Evolutionary conservation across 352 stramenopile genomes (phyloP), one percentile per base, ranked within the genome.

Genomic region (Phytophthora quininea): DNA sequence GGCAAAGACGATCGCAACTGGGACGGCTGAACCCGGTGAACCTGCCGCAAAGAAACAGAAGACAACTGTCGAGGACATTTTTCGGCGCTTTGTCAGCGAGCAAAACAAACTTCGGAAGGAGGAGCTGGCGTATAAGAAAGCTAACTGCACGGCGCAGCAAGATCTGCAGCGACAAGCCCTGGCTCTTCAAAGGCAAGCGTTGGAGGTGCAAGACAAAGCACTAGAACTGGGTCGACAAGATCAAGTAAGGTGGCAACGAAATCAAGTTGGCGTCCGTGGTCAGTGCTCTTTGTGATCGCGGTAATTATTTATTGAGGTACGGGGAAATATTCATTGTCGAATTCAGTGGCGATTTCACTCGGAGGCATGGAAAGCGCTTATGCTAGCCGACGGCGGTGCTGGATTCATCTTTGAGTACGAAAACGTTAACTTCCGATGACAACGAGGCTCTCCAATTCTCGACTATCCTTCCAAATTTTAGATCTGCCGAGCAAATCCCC

Each of bases 221-320:
- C 61, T 71, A 38, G 58, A 61, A 12, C 65, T 75, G 68, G 7
- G 70, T 75, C 54, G 68, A 75, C 32, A 75, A 71, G 47, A 37
- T 74, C 12, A 53, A 52, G 42, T 74, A 42, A 58, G 40, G 40
- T 54, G 27, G 38, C 38, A 46, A 46, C 38, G 15, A 49, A 29
- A 49, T 29, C 35, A 40, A 24, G 19, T 24, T 24, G 19, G 19
- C 19, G 19, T 24, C 19, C 19, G 19, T 24, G 19, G 19, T 24
- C 19, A 24, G 19, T 24, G 19, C 19, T 24, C 19, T 24, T 24
- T 24, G 19, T 24, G 19, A 24, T 24, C 19, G 19, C 19, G 19
- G 19, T 24, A 24, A 24, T 24, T 24, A 24, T 24, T 24, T 24
- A 24, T 24, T 24, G 19, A 24, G 19, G 19, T 24, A 24, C 19